These are phyloP conservation scores for Alloteropsis semialata DNA, from an alignment of 176 grass and related monocot species.

Conservation along the genomic window DNA sequence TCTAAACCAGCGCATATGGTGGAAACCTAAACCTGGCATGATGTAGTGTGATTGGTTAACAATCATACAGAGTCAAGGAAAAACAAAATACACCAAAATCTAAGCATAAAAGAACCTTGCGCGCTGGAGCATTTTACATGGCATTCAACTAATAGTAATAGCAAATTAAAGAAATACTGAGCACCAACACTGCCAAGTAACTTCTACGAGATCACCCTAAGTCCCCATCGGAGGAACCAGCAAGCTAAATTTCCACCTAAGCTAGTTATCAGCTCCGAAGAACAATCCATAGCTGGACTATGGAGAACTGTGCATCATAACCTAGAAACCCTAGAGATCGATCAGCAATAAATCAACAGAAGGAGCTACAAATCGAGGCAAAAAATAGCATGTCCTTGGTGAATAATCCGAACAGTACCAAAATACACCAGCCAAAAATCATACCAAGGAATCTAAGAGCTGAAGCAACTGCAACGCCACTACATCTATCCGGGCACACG, in stretches of 20 bases:
- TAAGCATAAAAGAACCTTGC: neutral
- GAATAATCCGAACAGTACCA: neutral
- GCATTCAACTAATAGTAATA: neutral
- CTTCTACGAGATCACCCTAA: neutral
- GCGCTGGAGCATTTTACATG: neutral
- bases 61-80: neutral
- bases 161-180: conserved; percentile 1
- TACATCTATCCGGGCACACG: conserved; percentile 16
- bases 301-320: neutral
- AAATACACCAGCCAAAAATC: conserved; percentile 5
- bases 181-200: neutral
- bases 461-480: neutral
- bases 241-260: neutral
- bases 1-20: neutral
- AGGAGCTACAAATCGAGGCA: neutral
- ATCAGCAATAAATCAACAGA: neutral
- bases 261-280: neutral
- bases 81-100: neutral
- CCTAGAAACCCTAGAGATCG: conserved; percentile 22
- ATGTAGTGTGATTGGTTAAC: neutral
- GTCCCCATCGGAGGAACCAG: neutral
- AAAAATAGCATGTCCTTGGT: neutral
- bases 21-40: neutral
- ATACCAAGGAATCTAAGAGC: conserved; percentile 7
- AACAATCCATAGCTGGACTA: neutral